phyloP scores from a whole-genome alignment of 1,284 basidiomycete genomes.

The Moesziomyces sp. region DNA sequence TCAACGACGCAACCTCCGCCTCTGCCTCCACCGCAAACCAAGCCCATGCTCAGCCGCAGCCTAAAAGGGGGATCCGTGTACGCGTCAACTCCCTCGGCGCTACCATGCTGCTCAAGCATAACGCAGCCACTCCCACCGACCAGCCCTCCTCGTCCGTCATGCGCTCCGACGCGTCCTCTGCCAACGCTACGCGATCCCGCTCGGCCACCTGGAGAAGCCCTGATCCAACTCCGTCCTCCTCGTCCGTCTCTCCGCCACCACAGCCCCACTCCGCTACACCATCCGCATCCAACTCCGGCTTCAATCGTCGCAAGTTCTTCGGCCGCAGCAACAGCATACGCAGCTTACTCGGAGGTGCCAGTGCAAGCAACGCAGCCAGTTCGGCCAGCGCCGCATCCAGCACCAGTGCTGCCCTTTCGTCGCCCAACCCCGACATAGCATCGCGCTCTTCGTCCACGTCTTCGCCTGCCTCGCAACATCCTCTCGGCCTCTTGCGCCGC shows the following conservation, averaged over 20 bases:
- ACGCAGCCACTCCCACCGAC: conserved; percentile 5
- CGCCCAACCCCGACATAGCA: not conserved
- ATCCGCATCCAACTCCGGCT: conserved; percentile 1
- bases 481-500: conserved; percentile 35
- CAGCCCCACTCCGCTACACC: not conserved
- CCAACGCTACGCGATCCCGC: conserved; percentile 17
- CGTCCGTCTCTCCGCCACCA: not conserved
- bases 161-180: not conserved
- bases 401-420: not conserved
- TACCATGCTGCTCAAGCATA: conserved; percentile 27
- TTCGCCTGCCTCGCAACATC: conserved; percentile 2
- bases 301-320: conserved; percentile 48
- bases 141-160: not conserved
- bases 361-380: not conserved
- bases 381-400: not conserved
- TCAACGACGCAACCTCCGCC: conserved; percentile 5
- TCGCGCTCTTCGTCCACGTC: conserved; percentile 1
- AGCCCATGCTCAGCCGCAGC: conserved; percentile 5
- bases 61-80: conserved; percentile 25
- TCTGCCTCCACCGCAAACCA: conserved; percentile 1
- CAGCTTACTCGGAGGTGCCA: conserved; percentile 19
- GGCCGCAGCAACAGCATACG: conserved; percentile 48
- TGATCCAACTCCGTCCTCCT: not conserved
- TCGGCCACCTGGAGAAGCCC: conserved; percentile 16
- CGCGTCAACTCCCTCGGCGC: conserved; percentile 37